Base-by-base conservation (phyloP, 257 asterid species). In the Cruciata laevipes region DNA sequence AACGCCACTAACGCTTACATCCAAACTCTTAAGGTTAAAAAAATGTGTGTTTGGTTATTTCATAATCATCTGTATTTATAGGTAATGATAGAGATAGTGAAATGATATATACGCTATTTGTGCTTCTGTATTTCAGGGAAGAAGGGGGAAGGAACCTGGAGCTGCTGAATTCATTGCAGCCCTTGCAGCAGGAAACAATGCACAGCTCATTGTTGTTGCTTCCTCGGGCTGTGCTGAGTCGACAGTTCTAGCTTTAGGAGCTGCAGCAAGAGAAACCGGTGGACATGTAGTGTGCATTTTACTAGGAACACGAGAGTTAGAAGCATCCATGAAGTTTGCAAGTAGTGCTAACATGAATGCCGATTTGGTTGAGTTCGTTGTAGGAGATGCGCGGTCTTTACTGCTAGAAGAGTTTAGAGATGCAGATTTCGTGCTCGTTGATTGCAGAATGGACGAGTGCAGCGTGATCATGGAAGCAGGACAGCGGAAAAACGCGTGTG, bases 1-100 rank as follows among this genome's bases (percentile, higher is more conserved):
- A 73, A 69, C 69, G 81, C 81, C 38, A 76, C 81, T 3, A 64
- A 64, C 68, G 77, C 81, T 47, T 76, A 63, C 63, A 71, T 76
- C 58, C 71, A 47, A 47, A 58, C 77, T 52, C 63, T 76, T 3
- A 68, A 63, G 35, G 47, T 3, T 3, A 38, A 38, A 8, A 38
- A 7, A 38, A 27, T 38, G 47, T 38, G 9, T 38, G 47, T 8
- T 38, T 38, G 11, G 47, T 38, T 1, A 38, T 7, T 33, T 33
- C 38, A 33, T 33, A 7, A 33, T 33, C 38, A 4, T 33, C 38
- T 33, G 38, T 33, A 3, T 33, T 3, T 33, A 4, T 33, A 33
- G 38, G 38, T 33, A 33, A 3, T 7, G 38, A 33, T 33, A 7
- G 38, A 33, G 38, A 33, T 33, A 3, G 38, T 33, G 38, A 33